A percentile compares a stretch with the other conserved stretches of the same genome.
phyloP scores from a whole-genome alignment of 208 protist genomes.

The Wallacemonas sp. region DNA sequence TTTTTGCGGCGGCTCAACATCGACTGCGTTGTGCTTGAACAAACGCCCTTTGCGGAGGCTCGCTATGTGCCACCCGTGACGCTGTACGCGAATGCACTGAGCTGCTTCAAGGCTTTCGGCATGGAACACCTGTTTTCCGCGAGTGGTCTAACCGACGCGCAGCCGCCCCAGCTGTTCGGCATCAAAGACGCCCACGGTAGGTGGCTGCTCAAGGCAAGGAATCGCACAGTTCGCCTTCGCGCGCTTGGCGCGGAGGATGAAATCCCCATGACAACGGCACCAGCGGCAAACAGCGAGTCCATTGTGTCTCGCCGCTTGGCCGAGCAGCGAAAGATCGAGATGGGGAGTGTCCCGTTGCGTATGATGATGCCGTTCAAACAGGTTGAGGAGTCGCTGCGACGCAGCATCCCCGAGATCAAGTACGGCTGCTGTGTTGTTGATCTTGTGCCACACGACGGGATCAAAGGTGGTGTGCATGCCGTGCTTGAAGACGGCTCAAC shows the following conservation, averaged over 20 bases:
- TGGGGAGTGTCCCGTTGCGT: conserved; percentile 79
- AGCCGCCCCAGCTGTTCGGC: conserved; percentile 66
- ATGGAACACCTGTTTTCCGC: conserved; percentile 61
- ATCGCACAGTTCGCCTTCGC: conserved; percentile 50
- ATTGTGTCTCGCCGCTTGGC: conserved; percentile 73
- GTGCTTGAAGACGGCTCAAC: conserved; percentile 69
- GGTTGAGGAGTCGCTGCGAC: conserved; percentile 58
- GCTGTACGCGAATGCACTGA: conserved; percentile 86
- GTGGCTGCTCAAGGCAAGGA: conserved; percentile 66
- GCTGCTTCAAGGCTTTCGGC: conserved; percentile 86
- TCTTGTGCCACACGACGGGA: conserved; percentile 73
- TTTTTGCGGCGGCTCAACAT: conserved; percentile 82
- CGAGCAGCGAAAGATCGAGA: conserved; percentile 55
- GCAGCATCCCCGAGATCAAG: conserved; percentile 67
- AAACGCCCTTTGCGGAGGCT: conserved; percentile 66
- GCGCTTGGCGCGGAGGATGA: conserved; percentile 61
- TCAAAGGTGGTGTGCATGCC: conserved; percentile 82
- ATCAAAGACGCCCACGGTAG: conserved; percentile 46
- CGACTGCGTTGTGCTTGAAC: conserved; percentile 86
- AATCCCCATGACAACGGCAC: conserved; percentile 76
- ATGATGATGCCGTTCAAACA: conserved; percentile 50
- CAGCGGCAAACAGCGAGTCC: conserved; percentile 78
- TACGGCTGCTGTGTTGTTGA: conserved; percentile 75
- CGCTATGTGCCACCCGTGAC: conserved; percentile 61
- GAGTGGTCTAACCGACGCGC: conserved; percentile 19